phyloP scores from a whole-genome alignment of 257 asterid genomes.

The Marsdenia floribunda region DNA sequence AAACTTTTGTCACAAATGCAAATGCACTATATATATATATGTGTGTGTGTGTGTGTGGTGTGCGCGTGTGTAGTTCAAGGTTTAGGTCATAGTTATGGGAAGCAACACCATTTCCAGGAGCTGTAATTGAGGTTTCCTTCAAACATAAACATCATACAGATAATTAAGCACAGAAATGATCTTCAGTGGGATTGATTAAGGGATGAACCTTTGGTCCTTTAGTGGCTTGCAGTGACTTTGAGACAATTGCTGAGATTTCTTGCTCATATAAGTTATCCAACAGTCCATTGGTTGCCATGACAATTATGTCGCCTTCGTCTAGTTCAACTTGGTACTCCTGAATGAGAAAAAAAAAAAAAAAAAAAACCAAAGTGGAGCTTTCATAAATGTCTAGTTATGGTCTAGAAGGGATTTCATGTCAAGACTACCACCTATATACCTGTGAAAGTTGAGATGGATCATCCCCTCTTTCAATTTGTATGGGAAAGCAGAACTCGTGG shows the following conservation, averaged over 20 bases:
- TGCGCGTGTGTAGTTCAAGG: not conserved
- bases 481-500: conserved; percentile 63
- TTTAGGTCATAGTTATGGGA: not conserved
- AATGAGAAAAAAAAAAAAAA: conserved; percentile 11
- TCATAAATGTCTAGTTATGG: not conserved
- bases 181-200: not conserved
- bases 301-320: conserved; percentile 61
- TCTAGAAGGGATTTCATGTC: not conserved
- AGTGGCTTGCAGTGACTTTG: conserved; percentile 43
- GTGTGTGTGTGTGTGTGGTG: too few relatives aligned
- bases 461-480: conserved; percentile 47
- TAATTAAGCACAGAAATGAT: not conserved
- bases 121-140: not conserved
- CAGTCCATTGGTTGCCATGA: conserved; percentile 76
- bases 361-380: not conserved
- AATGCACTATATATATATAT: not conserved
- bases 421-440: conserved; percentile 35
- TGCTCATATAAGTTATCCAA: conserved; percentile 71
- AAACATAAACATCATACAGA: not conserved
- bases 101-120: not conserved
- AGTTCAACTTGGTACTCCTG: conserved; percentile 62
- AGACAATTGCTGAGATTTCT: conserved; percentile 52
- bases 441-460: conserved; percentile 59
- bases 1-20: not conserved
- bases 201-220: conserved; percentile 46